Base-by-base conservation (phyloP, 2,329 filamentous ascomycete genomes). In the Aspergillus spinulosporus region DNA sequence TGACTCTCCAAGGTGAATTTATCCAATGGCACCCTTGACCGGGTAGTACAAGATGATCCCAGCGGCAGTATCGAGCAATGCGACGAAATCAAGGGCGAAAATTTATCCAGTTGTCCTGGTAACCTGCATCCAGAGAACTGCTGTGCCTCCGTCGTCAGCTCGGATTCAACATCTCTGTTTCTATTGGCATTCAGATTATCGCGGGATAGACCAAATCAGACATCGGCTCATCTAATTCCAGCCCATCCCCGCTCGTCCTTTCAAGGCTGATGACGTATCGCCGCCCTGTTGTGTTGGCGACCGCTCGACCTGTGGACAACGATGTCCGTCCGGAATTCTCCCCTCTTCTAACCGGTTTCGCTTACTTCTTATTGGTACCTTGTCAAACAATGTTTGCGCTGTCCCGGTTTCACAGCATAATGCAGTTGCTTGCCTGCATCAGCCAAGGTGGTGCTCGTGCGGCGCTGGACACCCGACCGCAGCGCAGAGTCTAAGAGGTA, bases 381-480 rank as follows among this genome's bases (percentile, higher is more conserved):
- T 11, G 6, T 44, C 37, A 50, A 47, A 43, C 14, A 49, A 36
- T 49, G 46, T 44, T 49, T 49, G 52, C 46, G 31, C 9, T 49
- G 46, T 54, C 29, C 26, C 39, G 29, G 44, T 54, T 48, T 49
- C 52, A 54, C 45, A 43, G 8, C 44, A 15, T 6, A 36, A 26
- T 54, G 52, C 52, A 53, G 32, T 37, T 43, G 52, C 52, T 29
- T 54, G 52, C 52, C 52, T 54, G 45, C 52, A 54, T 49, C 11
- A 43, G 52, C 52, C 45, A 54, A 54, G 52, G 28, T 37, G 37
- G 45, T 43, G 34, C 37, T 49, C 21, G 14, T 32, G 45, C 39
- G 31, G 44, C 37, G 45, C 39, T 49, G 37, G 52, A 43, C 45
- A 37, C 26, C 31, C 31, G 42, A 34, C 21, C 44, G 37, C 40